Evolutionary conservation across 495 filamentous ascomycete genomes (phyloP).

Genomic region (Penicillium macrosclerotiorum): DNA sequence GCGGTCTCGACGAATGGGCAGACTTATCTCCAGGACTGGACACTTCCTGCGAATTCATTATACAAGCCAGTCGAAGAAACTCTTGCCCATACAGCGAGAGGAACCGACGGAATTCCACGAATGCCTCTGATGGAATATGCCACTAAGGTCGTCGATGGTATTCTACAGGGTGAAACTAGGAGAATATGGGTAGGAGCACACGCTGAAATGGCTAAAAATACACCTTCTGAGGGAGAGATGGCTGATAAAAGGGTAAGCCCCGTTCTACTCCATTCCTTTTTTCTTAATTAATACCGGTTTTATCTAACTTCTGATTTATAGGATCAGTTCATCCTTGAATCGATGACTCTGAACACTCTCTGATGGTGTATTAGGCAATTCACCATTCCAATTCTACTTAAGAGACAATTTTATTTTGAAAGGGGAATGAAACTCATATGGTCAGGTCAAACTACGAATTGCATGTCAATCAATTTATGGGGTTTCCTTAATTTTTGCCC

Average conservation of each 20-base stretch:
- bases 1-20: constrained; percentile 5
- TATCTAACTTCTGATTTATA: not conserved
- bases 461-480: no score
- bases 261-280: no score
- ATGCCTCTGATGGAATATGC: not conserved
- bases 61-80: constrained; percentile 7
- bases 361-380: no score
- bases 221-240: not conserved
- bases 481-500: no score
- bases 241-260: not conserved
- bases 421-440: no score
- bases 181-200: not conserved
- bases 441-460: no score
- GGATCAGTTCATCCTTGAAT: no score
- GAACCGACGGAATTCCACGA: not conserved
- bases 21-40: constrained; percentile 4
- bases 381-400: no score
- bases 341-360: no score
- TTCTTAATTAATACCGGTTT: not conserved
- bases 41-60: constrained; percentile 3
- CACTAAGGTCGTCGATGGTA: constrained; percentile 2
- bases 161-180: constrained; percentile 24
- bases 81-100: not conserved
- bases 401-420: no score
- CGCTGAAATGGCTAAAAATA: not conserved